phyloP scores from a whole-genome alignment of 2,329 filamentous ascomycete species.

The Alternaria hordeiaustralica region DNA sequence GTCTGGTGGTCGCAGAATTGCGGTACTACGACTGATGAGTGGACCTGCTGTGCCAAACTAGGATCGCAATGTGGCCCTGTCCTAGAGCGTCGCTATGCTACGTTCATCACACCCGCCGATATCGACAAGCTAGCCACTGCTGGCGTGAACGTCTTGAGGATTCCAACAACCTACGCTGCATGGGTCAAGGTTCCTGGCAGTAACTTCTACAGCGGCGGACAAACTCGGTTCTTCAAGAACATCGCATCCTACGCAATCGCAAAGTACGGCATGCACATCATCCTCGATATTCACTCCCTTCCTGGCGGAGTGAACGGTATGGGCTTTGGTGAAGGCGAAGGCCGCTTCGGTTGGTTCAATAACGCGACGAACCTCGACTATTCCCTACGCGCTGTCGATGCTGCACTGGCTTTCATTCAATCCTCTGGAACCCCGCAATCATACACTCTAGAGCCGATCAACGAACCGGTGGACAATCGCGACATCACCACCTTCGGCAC shows the following conservation, averaged over 20 bases:
- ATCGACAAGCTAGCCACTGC: conserved; percentile 45
- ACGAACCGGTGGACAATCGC: conserved; percentile 45
- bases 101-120: conserved; percentile 36
- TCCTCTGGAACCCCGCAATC: conserved; percentile 33
- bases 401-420: conserved; percentile 42
- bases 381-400: conserved; percentile 41
- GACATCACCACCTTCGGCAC: conserved; percentile 43
- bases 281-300: conserved; percentile 45
- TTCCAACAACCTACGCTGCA: conserved; percentile 48
- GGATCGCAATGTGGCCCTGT: conserved; percentile 37
- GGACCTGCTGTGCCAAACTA: conserved; percentile 41
- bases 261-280: conserved; percentile 46
- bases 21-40: conserved; percentile 41
- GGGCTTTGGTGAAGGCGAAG: conserved; percentile 23
- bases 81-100: conserved; percentile 38
- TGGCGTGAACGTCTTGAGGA: conserved; percentile 44
- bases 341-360: conserved; percentile 46
- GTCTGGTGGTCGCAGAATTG: conserved; percentile 33
- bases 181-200: conserved; percentile 47
- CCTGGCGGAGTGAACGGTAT: conserved; percentile 41
- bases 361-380: conserved; percentile 45
- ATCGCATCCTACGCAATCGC: conserved; percentile 47
- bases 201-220: conserved; percentile 43
- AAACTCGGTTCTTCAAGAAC: conserved; percentile 34
- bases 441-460: conserved; percentile 48